These are phyloP conservation scores for Trichoderma koningiopsis DNA, from an alignment of 2,329 filamentous ascomycete genomes.

Conservation along the genomic window DNA sequence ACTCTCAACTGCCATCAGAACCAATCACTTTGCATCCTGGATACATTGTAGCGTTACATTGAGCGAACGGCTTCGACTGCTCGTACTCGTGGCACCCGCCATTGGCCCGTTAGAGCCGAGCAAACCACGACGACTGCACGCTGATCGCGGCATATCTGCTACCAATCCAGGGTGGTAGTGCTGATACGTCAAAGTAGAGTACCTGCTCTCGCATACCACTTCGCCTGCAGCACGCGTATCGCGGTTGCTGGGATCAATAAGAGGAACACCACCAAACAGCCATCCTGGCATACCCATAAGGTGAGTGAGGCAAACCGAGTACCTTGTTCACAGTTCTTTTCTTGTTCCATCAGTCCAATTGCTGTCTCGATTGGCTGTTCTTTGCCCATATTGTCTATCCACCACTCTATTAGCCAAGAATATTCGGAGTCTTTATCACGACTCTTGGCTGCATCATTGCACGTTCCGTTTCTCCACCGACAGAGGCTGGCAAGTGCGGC, in stretches of 20 bases:
- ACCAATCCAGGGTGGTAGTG: background rate
- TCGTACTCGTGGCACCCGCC: background rate
- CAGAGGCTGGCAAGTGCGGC: slow-evolving; percentile 1
- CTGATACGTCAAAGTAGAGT: background rate
- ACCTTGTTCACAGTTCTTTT: background rate
- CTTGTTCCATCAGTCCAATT: background rate
- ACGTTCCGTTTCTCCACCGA: background rate
- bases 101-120: background rate
- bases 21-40: background rate
- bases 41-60: background rate
- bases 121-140: background rate
- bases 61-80: background rate
- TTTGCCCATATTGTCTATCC: background rate
- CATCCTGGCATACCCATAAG: background rate
- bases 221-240: slow-evolving; percentile 20
- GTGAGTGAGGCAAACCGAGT: slow-evolving; percentile 7
- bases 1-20: background rate
- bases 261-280: background rate
- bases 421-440: background rate
- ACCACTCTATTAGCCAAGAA: background rate
- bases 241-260: slow-evolving; percentile 1
- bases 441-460: background rate
- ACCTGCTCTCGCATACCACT: background rate
- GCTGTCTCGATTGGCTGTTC: background rate
- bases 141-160: background rate